Evolutionary conservation across 306 rosid genomes (phyloP), one percentile per base, ranked within the genome.

Genomic region (Sesbania bispinosa): DNA sequence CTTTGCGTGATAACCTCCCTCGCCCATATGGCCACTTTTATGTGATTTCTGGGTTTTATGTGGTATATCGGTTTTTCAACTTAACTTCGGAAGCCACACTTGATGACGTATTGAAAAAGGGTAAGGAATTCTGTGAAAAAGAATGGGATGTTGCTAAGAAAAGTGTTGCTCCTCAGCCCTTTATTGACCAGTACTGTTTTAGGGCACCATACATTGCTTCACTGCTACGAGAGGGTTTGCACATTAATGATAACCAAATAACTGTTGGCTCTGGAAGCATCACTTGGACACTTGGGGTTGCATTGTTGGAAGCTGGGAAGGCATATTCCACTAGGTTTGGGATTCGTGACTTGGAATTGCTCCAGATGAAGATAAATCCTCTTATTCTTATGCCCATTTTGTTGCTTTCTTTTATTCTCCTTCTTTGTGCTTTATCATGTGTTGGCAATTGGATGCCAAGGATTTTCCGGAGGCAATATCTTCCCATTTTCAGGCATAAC

Each of bases 211-310:
- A 94, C 74, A 69, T 89, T 73, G 87, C 87, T 42, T 90, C 85
- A 15, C 85, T 94, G 51, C 84, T 94, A 59, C 89, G 97, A 80
- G 88, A 89, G 71, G 97, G 98, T 69, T 86, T 94, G 88, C 97
- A 86, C 80, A 90, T 94, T 73, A 80, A 74, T 18, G 96, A 90
- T 79, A 55, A 76, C 52, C 89, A 90, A 60, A 68, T 94, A 70
- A 67, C 73, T 66, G 90, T 94, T 77, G 98, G 96, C 75, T 94
- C 97, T 47, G 98, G 98, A 71, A 89, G 88, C 80, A 90, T 88
- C 51, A 94, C 98, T 27, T 94, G 98, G 98, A 90, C 98, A 7
- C 95, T 89, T 54, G 98, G 97, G 79, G 97, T 94, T 87, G 93
- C 96, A 66, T 82, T 94, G 63, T 78, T 89, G 72, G 98, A 94